Percentiles rank a stretch among this genome's conserved stretches.
Evolutionary conservation across 1,284 basidiomycete genomes (phyloP).

Genomic region (Porogramme epimiltina): DNA sequence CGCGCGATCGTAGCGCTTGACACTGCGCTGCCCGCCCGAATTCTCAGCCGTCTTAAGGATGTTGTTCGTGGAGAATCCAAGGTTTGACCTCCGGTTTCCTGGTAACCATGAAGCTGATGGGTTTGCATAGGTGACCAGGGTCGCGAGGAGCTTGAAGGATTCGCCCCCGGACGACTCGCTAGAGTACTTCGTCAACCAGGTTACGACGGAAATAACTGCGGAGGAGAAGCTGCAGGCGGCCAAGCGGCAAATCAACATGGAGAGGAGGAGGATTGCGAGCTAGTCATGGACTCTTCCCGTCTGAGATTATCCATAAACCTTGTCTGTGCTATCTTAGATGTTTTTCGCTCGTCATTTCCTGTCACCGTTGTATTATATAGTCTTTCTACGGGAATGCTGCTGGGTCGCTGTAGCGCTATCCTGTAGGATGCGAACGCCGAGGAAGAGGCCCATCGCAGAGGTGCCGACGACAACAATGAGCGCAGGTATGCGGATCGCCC

Average conservation of each 20-base stretch:
- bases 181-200: conserved; percentile 51
- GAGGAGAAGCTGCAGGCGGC: conserved; percentile 60
- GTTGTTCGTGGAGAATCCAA: conserved; percentile 53
- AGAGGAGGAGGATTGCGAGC: conserved; percentile 27
- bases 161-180: conserved; percentile 44
- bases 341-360: too few species aligned
- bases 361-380: neutral
- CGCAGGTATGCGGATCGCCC: conserved; percentile 87
- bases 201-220: conserved; percentile 58
- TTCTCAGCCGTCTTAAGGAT: conserved; percentile 49
- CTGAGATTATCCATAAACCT: neutral
- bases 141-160: conserved; percentile 50
- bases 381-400: neutral
- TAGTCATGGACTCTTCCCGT: neutral
- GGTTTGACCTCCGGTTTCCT: conserved; percentile 34
- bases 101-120: neutral
- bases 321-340: too few species aligned
- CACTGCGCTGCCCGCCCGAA: conserved; percentile 47
- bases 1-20: conserved; percentile 57
- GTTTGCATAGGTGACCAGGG: conserved; percentile 47
- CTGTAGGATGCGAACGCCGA: conserved; percentile 65
- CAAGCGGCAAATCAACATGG: conserved; percentile 39
- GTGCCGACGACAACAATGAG: conserved; percentile 81
- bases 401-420: conserved; percentile 9
- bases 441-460: conserved; percentile 75